Base-by-base conservation (phyloP, 2,329 filamentous ascomycete species). In the Pezizomycotina sp. region DNA sequence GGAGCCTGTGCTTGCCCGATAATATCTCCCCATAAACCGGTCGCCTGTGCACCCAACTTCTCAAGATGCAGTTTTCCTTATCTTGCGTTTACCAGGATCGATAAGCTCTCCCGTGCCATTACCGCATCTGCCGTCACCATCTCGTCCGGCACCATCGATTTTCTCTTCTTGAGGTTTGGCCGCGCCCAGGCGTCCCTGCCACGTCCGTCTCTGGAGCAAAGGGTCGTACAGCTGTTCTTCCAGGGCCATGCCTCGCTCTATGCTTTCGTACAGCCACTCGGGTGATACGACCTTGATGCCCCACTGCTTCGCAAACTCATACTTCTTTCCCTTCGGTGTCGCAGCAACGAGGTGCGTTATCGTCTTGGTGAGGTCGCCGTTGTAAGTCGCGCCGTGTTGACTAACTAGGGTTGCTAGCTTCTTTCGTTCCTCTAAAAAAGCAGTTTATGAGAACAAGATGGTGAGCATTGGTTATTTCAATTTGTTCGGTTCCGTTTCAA, bases 21-120 rank as follows among this genome's bases (percentile, higher is more conserved):
- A 41, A 98, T 91, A 50, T 91, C 81, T 4, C 77, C 77, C 86
- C 86, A 95, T n/a, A 95, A 71, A 74, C 50, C 84, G 74, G 48
- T 74, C 77, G 51, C 93, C 83, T 31, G 67, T 77, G 39, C 68
- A n/a, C n/a, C 74, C 20, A 95, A 62, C 55, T 82, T 86, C 53
- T 77, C 74, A 56, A n/a, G 84, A 93, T 14, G 84, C 79, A 4
- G 80, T 83, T 51, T 84, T 77, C 48, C 89, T 73, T 47, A 98
- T 59, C 59, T 93, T 95, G 47, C 83, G 70, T 45, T 71, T 71
- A 4, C 77, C 73, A 6, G 68, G 42, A 20, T 42, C 36, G 46
- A 42, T 28, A 43, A 34, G 6, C 18, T 12, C 8, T n/a, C 14
- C 4, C 3, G 37, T 29, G 12, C 33, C 27, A 30, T 26, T 34